Evolutionary conservation across 768 basidiomycete species (phyloP), one percentile per base, ranked within the genome.

Genomic region (Naganishia friedmannii): DNA sequence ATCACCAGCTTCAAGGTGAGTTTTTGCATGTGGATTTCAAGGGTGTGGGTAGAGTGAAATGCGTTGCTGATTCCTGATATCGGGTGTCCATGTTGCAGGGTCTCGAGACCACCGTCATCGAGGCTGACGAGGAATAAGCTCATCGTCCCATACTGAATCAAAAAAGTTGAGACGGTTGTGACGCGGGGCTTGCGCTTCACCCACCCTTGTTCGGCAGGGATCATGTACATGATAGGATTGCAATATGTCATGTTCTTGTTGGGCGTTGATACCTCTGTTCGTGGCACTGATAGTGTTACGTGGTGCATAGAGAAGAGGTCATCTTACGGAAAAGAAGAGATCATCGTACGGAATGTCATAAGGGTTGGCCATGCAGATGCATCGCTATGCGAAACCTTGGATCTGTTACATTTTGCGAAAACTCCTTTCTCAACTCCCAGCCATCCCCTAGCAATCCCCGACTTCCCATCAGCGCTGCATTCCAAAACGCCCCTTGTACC

Each of bases 51-150:
- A n/a, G n/a, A n/a, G n/a, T n/a, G 28, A 28, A 15, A 31, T 17
- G 26, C 12, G 1, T 32, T 6, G 48, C 23, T 26, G 60, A 12
- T 46, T 46, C 73, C 53, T 67, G n/a, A 71, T 60, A 53, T 71
- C 48, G 66, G n/a, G 34, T 71, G 57, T 37, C 34, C 12, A 12
- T 37, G 4, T 58, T 63, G 53, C 76, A 94, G 93, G 89, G 89
- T 74, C 90, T 94, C 71, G 87, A 93, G 86, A 93, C 91, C 65
- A 84, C 86, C 53, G 86, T 88, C 71, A 88, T 90, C 70, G 92
- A 93, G 79, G 87, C 69, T 70, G 75, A 76, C 74, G 75, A 76
- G 69, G 73, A 76, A 70, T 72, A 72, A 54, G 69, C 60, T 60
- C 32, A 34, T 58, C 57, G 39, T 39, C 42, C 53, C 19, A n/a